phyloP scores from a whole-genome alignment of 2,329 filamentous ascomycete genomes.

The Aulographum hederae region DNA sequence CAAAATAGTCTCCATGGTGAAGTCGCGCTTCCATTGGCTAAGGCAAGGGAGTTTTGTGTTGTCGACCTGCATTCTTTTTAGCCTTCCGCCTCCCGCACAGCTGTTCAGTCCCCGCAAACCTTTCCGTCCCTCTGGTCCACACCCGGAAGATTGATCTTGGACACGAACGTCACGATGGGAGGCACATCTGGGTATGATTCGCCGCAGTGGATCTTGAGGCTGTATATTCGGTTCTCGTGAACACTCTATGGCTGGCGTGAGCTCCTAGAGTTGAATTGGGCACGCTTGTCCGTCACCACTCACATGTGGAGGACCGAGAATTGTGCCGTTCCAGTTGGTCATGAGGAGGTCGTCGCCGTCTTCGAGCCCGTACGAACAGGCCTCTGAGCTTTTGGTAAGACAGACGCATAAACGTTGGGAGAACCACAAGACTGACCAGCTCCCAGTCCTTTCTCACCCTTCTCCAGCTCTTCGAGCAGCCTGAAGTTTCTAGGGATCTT shows the following conservation, averaged over 20 bases:
- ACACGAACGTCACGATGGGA: conserved; percentile 81
- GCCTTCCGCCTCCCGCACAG: not conserved
- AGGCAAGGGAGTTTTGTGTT: conserved; percentile 69
- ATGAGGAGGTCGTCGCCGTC: conserved; percentile 90
- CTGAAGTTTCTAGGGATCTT: conserved; percentile 93
- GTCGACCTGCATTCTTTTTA: conserved; percentile 42
- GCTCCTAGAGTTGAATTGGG: too few species aligned
- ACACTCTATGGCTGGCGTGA: conserved; percentile 43
- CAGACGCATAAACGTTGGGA: not conserved
- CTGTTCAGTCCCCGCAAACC: conserved; percentile 22
- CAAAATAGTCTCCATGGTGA: conserved; percentile 86
- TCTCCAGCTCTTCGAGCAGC: conserved; percentile 92
- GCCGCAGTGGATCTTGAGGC: conserved; percentile 90
- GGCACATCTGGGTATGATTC: conserved; percentile 75
- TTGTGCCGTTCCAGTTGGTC: conserved; percentile 98
- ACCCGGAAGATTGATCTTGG: conserved; percentile 89
- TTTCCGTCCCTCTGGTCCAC: conserved; percentile 65
- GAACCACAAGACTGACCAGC: conserved; percentile 61
- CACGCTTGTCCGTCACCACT: conserved; percentile 20
- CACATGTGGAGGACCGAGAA: conserved; percentile 90
- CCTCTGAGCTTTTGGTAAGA: conserved; percentile 38
- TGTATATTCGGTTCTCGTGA: conserved; percentile 98
- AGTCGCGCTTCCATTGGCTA: conserved; percentile 77
- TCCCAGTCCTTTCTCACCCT: conserved; percentile 93
- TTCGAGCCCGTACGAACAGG: conserved; percentile 89